Evolutionary conservation across 1,139 yeast species (phyloP), one percentile per base, ranked within the genome.

Genomic region (Hanseniaspora sp.): DNA sequence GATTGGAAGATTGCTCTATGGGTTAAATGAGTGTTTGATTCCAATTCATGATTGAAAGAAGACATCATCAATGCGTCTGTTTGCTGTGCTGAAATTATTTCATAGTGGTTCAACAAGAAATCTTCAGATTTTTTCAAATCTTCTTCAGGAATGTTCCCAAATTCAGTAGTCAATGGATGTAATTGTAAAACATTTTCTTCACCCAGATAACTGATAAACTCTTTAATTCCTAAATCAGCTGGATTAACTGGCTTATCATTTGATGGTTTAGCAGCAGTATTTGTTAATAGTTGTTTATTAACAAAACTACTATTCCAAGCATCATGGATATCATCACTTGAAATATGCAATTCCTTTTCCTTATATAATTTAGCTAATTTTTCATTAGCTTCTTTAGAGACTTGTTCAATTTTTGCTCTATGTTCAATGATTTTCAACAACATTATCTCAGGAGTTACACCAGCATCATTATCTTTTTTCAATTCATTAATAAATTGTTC

Each of bases 1-100:
- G 96, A 83, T 64, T 87, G 95, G 64, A 82, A 85, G 46, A 92
- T 82, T 34, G 83, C 77, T 57, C 78, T 83, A 59, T 74, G 76
- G 1, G 90, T 79, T 13, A 68, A 65, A 5, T 60, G 57, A 0
- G 77, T 65, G 53, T 86, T 75, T 17, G 80, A 83, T 9, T 75
- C 79, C 58, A 90, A 74, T 66, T 88, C 88, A 54, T 75, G 73
- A 62, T 92, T 95, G 67, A 92, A 94, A 0, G 97, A 95, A 30
- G 83, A 82, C 96, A 92, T 90, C 65, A 90, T 74, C 57, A 94
- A 77, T 0, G 95, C 90, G 68, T 94, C 98, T 65, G 90, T 88
- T 65, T 92, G 97, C 57, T 80, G 81, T 60, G 85, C 90, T 3
- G 80, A 79, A 55, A 90, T 79, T 57, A 94, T 85, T 56, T 75